Conservation (phyloP, 2,329 filamentous ascomycete species). For the Stagonosporopsis tanaceti region DNA sequence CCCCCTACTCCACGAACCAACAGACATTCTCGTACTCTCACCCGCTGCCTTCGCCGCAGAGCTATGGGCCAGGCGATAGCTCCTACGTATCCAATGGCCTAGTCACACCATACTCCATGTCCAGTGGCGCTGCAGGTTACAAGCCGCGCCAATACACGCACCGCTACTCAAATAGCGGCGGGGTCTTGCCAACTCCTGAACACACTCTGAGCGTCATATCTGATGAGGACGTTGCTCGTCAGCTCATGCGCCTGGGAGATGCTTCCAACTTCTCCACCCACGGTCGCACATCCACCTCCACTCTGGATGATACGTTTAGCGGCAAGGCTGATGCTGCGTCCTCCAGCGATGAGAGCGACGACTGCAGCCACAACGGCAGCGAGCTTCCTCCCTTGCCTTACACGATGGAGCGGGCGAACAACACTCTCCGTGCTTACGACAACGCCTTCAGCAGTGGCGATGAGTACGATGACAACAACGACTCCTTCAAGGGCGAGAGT, state of each 20-base stretch:
- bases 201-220: slow-evolving; percentile 98
- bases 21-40: slow-evolving; percentile 81
- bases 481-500: slow-evolving; percentile 63
- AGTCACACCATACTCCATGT: slow-evolving; percentile 47
- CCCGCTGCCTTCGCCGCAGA: slow-evolving; percentile 84
- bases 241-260: slow-evolving; percentile 94
- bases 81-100: slow-evolving; percentile 47
- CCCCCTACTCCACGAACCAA: slow-evolving; percentile 77
- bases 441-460: slow-evolving; percentile 66
- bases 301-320: slow-evolving; percentile 91
- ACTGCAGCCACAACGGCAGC: slow-evolving; percentile 71
- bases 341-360: slow-evolving; percentile 68
- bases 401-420: slow-evolving; percentile 31
- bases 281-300: slow-evolving; percentile 90
- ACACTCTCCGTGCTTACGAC: slow-evolving; percentile 56
- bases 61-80: slow-evolving; percentile 60
- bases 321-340: slow-evolving; percentile 77
- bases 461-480: slow-evolving; percentile 62
- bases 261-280: slow-evolving; percentile 87
- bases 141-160: slow-evolving; percentile 51
- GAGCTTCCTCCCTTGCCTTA: slow-evolving; percentile 49
- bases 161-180: slow-evolving; percentile 58
- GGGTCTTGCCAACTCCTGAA: slow-evolving; percentile 86
- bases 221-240: slow-evolving; percentile 96
- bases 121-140: slow-evolving; percentile 44